Evolutionary conservation across 2,329 filamentous ascomycete species (phyloP), one percentile per base, ranked within the genome.

Genomic region (Diaporthe vaccinii): DNA sequence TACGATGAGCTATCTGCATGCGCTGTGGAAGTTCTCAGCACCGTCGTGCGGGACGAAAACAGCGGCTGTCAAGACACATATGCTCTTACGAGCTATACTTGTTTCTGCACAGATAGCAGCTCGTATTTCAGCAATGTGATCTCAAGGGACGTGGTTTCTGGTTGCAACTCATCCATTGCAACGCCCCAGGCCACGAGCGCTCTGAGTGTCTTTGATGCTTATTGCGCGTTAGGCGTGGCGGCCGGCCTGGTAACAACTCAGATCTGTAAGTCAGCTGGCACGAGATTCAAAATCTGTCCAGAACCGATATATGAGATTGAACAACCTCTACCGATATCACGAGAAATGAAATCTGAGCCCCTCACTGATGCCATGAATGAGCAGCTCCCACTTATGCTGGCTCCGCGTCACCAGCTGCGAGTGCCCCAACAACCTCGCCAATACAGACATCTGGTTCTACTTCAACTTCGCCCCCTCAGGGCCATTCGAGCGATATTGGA

Each of bases 81-180:
- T 7, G 65, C 61, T 10, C 58, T 68, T n/a, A 79, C 78, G 10
- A 78, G 75, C 22, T 79, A 74, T 31, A 68, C 51, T 17, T 79
- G 78, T 55, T 79, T 79, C 73, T 79, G 78, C 73, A 76, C 73
- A 41, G 68, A 62, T 28, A 77, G 74, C 70, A 74, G 62, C 34
- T 71, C 59, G n/a, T 65, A 46, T 25, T 77, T 78, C 49, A 72
- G 53, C 20, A 67, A 25, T 9, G 65, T 75, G n/a, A 78, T 78
- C 59, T 72, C 74, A 7, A 51, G 41, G 22, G 72, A 55, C 8
- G 74, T 76, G 7, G 10, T 53, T 8, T 36, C 74, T 36, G 62
- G 70, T 4, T 76, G 74, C 58, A 22, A 59, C 28, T 46, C 69
- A 3, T 67, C 68, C 8, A 12, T 57, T 3, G 49, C 67, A 8